phyloP scores from a whole-genome alignment of 768 basidiomycete genomes.

The Arthromyces matolae region DNA sequence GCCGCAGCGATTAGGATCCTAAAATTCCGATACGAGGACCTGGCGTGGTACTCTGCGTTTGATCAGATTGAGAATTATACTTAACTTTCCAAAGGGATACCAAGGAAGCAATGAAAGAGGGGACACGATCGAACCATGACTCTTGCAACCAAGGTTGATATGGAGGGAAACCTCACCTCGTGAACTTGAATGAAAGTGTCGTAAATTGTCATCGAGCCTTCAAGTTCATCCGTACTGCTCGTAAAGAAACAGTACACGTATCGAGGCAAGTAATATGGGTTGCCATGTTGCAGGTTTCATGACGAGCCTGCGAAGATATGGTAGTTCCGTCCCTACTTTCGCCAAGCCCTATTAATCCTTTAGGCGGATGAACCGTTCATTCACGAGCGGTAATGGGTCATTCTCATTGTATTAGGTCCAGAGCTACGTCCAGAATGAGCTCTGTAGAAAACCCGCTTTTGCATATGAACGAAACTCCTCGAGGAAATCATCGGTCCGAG shows the following conservation, averaged over 20 bases:
- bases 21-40: neutral
- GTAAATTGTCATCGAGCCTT: neutral
- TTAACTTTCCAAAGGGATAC: neutral
- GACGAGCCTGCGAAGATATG: neutral
- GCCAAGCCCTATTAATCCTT: neutral
- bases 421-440: neutral
- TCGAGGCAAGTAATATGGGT: too few relatives aligned
- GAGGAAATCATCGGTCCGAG: neutral
- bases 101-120: neutral
- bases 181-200: too few relatives aligned
- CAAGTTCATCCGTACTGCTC: too few relatives aligned
- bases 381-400: neutral
- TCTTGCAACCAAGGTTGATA: too few relatives aligned
- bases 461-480: neutral
- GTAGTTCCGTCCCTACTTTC: neutral
- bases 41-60: neutral
- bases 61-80: constrained; percentile 12
- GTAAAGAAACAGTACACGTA: too few relatives aligned
- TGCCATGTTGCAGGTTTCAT: neutral
- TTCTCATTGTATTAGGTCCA: neutral
- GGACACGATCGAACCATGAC: constrained; percentile 3
- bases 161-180: too few relatives aligned
- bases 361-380: neutral
- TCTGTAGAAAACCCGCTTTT: neutral
- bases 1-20: neutral